Percentiles rank a stretch among this genome's conserved stretches.
These are phyloP conservation scores for Podila minutissima DNA, from an alignment of 192 early-diverging fungal species.

Conservation along the genomic window DNA sequence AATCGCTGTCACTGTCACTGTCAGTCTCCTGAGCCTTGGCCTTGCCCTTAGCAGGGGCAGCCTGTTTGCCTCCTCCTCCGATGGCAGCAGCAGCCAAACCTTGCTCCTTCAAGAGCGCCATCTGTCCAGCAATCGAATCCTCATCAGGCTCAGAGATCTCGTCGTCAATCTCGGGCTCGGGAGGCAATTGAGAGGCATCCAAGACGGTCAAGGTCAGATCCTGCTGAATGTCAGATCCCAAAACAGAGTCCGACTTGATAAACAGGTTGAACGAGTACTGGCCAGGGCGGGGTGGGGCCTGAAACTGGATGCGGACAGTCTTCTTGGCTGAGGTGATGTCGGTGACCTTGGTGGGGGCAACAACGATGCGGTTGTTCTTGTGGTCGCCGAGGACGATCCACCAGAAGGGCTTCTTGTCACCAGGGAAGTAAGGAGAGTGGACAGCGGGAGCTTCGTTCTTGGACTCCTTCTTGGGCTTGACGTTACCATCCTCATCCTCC, in stretches of 20 bases:
- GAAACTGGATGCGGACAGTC: constrained; percentile 89
- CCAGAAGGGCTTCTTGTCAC: constrained; percentile 85
- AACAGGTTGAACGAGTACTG: constrained; percentile 82
- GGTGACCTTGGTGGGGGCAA: constrained; percentile 78
- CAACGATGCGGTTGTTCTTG: constrained; percentile 85
- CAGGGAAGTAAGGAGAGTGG: constrained; percentile 77
- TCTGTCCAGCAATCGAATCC: constrained; percentile 95
- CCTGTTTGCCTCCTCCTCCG: constrained; percentile 45
- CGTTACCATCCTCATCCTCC: constrained; percentile 59
- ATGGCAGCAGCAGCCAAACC: constrained; percentile 63
- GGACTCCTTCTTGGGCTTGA: constrained; percentile 48
- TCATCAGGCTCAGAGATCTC: constrained; percentile 98
- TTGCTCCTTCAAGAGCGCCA: constrained; percentile 89
- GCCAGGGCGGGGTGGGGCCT: constrained; percentile 89
- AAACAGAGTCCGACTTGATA: constrained; percentile 90
- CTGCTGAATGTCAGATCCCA: constrained; percentile 84
- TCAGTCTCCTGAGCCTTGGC: constrained; percentile 38
- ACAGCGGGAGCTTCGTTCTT: constrained; percentile 51
- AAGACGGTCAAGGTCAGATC: constrained; percentile 83
- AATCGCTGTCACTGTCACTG: constrained; percentile 40
- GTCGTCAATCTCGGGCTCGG: constrained; percentile 85
- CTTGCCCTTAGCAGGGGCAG: constrained; percentile 22
- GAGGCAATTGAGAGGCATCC: constrained; percentile 75
- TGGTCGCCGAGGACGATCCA: constrained; percentile 92
- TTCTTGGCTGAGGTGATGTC: constrained; percentile 72